phyloP scores from a whole-genome alignment of 805 yeast species.

The Blastobotrys robertii region DNA sequence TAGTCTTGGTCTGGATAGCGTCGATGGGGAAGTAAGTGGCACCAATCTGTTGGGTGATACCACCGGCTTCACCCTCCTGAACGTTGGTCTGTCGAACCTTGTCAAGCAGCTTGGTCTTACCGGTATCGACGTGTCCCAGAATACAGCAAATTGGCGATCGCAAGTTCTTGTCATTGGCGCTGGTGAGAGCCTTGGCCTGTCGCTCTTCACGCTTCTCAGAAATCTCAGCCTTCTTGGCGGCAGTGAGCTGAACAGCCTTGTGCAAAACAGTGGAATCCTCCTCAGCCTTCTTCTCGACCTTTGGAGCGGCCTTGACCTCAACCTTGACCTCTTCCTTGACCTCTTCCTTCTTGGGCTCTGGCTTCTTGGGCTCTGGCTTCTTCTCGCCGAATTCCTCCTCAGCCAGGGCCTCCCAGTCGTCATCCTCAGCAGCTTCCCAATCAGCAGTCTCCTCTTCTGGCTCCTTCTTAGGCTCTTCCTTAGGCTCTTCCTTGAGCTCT shows the following conservation, averaged over 20 bases:
- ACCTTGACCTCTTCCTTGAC: slow-evolving; percentile 17
- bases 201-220: slow-evolving; percentile 32
- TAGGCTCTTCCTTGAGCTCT: slow-evolving; percentile 16
- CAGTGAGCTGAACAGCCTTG: slow-evolving; percentile 21
- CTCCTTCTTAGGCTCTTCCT: slow-evolving; percentile 11
- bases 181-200: slow-evolving; percentile 27
- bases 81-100: slow-evolving; percentile 98
- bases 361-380: slow-evolving; percentile 7
- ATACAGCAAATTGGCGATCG: slow-evolving; percentile 99
- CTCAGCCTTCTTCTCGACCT: slow-evolving; percentile 20
- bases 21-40: slow-evolving; percentile 99
- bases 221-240: slow-evolving; percentile 32
- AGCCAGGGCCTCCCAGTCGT: slow-evolving; percentile 5
- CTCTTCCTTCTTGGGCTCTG: slow-evolving; percentile 5
- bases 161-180: slow-evolving; percentile 42
- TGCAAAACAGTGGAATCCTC: slow-evolving; percentile 26
- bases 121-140: slow-evolving; percentile 99
- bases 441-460: slow-evolving; percentile 27
- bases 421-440: slow-evolving; percentile 15
- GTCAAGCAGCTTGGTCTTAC: slow-evolving; percentile 94
- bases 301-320: slow-evolving; percentile 20
- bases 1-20: slow-evolving; percentile 83
- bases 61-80: slow-evolving; percentile 99
- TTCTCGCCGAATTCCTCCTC: slow-evolving; percentile 10
- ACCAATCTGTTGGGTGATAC: slow-evolving; percentile 99